phyloP scores from a whole-genome alignment of 768 basidiomycete genomes.

The Pleurotus salmoneostramineus region DNA sequence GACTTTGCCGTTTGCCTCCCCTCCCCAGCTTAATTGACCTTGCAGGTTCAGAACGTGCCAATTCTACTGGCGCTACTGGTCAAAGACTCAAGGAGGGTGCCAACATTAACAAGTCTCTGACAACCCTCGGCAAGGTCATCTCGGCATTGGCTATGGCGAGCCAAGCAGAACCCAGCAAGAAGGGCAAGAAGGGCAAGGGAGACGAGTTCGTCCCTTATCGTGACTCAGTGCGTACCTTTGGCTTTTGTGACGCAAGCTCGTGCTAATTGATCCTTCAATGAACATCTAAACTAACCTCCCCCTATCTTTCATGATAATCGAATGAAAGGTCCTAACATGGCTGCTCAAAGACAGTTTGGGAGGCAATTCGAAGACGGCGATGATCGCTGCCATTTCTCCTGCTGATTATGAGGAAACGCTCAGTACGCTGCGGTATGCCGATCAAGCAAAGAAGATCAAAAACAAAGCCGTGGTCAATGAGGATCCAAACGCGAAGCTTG shows the following conservation, averaged over 20 bases:
- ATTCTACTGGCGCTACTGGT: conserved; percentile 96
- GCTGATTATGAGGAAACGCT: conserved; percentile 98
- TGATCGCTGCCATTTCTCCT: conserved; percentile 99
- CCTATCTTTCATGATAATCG: not conserved
- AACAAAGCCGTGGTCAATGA: conserved; percentile 99
- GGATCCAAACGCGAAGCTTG: conserved; percentile 98
- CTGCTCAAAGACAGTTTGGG: conserved; percentile 96
- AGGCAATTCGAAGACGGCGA: conserved; percentile 96
- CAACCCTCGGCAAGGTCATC: conserved; percentile 97
- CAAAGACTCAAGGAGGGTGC: conserved; percentile 96
- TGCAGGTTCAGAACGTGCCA: conserved; percentile 95
- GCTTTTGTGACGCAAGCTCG: not conserved
- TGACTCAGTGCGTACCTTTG: conserved; percentile 69
- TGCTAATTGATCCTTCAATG: conserved; percentile 9
- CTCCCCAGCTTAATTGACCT: conserved; percentile 82
- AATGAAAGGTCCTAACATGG: conserved; percentile 87
- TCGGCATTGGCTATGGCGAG: conserved; percentile 80
- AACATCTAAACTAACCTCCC: not conserved
- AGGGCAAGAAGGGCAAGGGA: conserved; percentile 84
- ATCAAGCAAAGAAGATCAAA: conserved; percentile 99
- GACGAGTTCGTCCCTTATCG: conserved; percentile 97
- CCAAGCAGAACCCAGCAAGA: conserved; percentile 61
- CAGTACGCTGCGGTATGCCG: conserved; percentile 95
- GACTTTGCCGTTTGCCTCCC: not conserved
- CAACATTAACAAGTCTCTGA: conserved; percentile 98